Evolutionary conservation across 371 early-diverging fungal genomes (phyloP), one percentile per base, ranked within the genome.

Genomic region (Mortierella sp.): DNA sequence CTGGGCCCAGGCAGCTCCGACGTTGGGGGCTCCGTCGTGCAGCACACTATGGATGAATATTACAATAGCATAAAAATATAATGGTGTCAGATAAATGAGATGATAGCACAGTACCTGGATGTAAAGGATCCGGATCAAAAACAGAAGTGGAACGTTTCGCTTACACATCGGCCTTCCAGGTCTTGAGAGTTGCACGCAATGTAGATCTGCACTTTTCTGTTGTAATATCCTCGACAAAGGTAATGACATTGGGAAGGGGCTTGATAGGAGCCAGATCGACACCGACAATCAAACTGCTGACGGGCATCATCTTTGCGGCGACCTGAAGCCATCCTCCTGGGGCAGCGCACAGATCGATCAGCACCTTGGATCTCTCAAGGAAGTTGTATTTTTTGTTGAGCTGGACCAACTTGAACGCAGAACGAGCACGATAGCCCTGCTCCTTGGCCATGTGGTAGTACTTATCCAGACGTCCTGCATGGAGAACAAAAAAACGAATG

Each of bases 1-100:
- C 60, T 98, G 98, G 27, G 93, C 82, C 99, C 99, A 99, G 49
- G 96, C 92, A 42, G 93, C 83, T 83, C 99, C 99, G 48, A 99
- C 99, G 73, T 99, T 99, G 44, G 99, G 99, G 31, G 99, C 99
- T 87, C 99, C 99, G 80, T 99, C 99, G 88, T 99, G 99, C 58
- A 99, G 92, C 30, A 99, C 93, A 44, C 91, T 92, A 68, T 32
- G 30, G 50, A 39, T 17, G 17, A 14, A 17, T 39, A 39, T 14
- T 14, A 17, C 11, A 39, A 39, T 48, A 37, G 31, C 7, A 24
- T 62, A 50, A 49, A 11, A 32, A n/a, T 17, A 28, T 17, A 39
- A 44, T 9, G 46, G 59, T 28, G 41, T 12, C 30, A 27, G 11
- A 44, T 32, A 3, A 24, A 32, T 34, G 3, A 3, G 7, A 48